A percentile compares a stretch with the other conserved stretches of the same genome.
These are phyloP conservation scores for Kwoniella shandongensis DNA, from an alignment of 768 basidiomycete species.

Conservation along the genomic window DNA sequence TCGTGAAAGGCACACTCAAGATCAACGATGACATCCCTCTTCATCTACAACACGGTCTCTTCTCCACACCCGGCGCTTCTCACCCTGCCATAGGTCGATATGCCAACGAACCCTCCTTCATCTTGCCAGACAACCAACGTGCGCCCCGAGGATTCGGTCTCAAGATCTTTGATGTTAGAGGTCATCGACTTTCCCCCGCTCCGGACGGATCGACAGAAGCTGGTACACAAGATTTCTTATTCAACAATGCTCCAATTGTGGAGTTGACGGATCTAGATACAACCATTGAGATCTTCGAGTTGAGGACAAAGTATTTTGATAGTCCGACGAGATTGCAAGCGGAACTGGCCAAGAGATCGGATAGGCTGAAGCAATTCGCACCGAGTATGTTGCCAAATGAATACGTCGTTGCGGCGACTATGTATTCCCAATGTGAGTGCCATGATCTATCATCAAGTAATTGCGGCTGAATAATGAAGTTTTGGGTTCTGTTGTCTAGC, in stretches of 20 bases:
- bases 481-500: not conserved
- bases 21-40: constrained; percentile 20
- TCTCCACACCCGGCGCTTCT: constrained; percentile 9
- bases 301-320: constrained; percentile 32
- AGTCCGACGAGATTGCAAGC: constrained; percentile 22
- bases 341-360: constrained; percentile 21
- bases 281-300: constrained; percentile 31
- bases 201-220: constrained; percentile 12
- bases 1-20: constrained; percentile 26
- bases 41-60: constrained; percentile 28
- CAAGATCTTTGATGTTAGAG: constrained; percentile 27
- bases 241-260: constrained; percentile 34
- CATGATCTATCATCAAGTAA: not conserved
- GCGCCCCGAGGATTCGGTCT: constrained; percentile 29
- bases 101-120: constrained; percentile 35
- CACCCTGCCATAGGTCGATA: constrained; percentile 23
- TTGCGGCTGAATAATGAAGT: not conserved
- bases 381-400: constrained; percentile 27
- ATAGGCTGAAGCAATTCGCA: constrained; percentile 31
- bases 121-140: constrained; percentile 23
- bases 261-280: constrained; percentile 33
- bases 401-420: constrained; percentile 21
- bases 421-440: constrained; percentile 28
- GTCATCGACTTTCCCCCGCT: constrained; percentile 18
- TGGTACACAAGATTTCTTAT: constrained; percentile 28